Evolutionary conservation across 192 early-diverging fungal genomes (phyloP), one percentile per base, ranked within the genome.

Genomic region (Geosiphon pyriformis): DNA sequence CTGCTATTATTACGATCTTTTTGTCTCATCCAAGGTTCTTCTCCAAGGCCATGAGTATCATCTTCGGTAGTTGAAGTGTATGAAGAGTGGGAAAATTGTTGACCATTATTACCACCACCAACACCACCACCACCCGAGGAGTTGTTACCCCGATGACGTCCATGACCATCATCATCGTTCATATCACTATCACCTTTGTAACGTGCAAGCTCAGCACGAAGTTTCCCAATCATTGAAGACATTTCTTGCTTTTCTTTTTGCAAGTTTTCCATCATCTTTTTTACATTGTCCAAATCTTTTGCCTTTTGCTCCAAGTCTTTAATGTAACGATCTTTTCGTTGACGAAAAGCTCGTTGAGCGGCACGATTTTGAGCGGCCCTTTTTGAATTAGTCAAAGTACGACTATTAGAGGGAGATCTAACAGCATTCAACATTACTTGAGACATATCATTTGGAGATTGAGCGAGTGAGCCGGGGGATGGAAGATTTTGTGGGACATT

Each of bases 311-410:
- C 93, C 0, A 95, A 81, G 8, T 87, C 82, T 63, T 87, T 83
- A 25, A 93, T 83, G 70, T 95, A 91, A 68, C 83, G 82, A 63
- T 92, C 87, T 56, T 88, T 85, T 33, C 93, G 85, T 74, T 95
- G 90, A 42, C 93, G 86, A 75, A 95, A 95, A 4, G 93, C 92
- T 1, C 91, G 83, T 74, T 95, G 93, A 2, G 93, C 93, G 1
- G 90, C 90, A 18, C 93, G 83, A 73, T 95, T 95, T 70, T 95
- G 93, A 11, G 87, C 90, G 2, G 92, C 91, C 69, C 93, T 83
- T 73, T 92, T 92, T 31, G 82, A 76, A 15, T 55, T 67, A 1
- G 65, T 47, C 10, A 67, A 29, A 17, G 27, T 55, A 0, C 65
- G 25, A n/a, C 22, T 32, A 11, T 10, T 29, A 1, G 53, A 42